Base-by-base conservation (phyloP, 163 green algal species). In the Chlamydomonas reinhardtii region DNA sequence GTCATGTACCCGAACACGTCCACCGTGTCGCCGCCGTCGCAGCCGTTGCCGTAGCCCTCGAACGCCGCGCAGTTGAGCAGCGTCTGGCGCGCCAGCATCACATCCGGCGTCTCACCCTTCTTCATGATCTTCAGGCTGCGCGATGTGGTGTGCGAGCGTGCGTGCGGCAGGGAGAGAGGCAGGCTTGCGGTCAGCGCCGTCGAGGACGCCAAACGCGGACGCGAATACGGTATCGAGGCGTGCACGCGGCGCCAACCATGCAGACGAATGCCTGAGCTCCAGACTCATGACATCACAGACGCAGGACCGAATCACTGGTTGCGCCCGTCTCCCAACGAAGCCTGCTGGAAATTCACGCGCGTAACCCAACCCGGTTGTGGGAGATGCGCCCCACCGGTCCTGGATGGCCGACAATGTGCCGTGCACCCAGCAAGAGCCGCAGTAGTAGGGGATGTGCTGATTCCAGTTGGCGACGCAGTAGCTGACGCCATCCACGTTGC, bases 61-160 rank as follows among this genome's bases (percentile, higher is more conserved):
- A 93, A 96, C 2, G 93, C 85, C n/a, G 77, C 96, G 78, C 96
- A 98, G 88, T 98, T 98, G 35, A 98, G 91, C 64, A 98, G 78
- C 5, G 93, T 92, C 76, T 87, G 95, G 31, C 95, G 88, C 1
- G 89, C 89, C 31, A 98, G 94, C 92, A 97, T 97, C 27, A 94
- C 90, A 74, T 98, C 95, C 27, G 93, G 79, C 39, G 35, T 62
- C 61, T 82, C 68, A 32, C 39, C 82, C 71, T 75, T 82, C 82
- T 87, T 87, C 71, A 75, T 82, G 61, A 87, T 82, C 72, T 87
- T 87, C 2, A 87, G 82, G 72, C 82, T 87, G 72, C 0, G 35
- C 0, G 35, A 29, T 31, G 59, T 15, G 59, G 19, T 1, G 59
- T 65, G 59, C 17, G 59, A 11, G 22, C 4, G 56, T 24, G 56